A percentile compares a stretch with the other conserved stretches of the same genome.
phyloP scores from a whole-genome alignment of 305 asterid genomes.

The Fraxinus ornus region DNA sequence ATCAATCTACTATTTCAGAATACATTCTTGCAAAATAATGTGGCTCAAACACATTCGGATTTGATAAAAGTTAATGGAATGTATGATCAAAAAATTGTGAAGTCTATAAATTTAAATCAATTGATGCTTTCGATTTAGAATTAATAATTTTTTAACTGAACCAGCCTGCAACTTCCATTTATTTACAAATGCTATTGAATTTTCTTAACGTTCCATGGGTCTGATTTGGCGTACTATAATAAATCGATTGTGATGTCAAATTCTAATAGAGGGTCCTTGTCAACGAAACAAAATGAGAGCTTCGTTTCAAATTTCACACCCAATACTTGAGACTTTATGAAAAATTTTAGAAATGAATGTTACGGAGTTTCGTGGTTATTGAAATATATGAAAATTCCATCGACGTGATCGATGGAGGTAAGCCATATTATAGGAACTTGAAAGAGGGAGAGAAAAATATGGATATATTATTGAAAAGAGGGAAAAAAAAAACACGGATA shows the following conservation, averaged over 20 bases:
- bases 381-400: neutral
- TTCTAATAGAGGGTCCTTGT: neutral
- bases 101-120: no score
- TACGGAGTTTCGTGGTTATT: neutral
- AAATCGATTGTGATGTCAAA: neutral
- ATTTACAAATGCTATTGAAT: neutral
- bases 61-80: no score
- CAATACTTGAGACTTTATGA: neutral
- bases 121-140: neutral
- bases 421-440: neutral
- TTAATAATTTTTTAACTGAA: no score
- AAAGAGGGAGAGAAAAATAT: neutral
- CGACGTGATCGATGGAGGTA: neutral
- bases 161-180: neutral
- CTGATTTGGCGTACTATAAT: neutral
- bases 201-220: neutral
- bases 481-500: no score
- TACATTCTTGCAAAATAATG: no score
- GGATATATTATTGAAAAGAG: no score
- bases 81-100: no score
- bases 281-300: neutral
- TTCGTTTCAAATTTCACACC: neutral
- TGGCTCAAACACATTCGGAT: no score
- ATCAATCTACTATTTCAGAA: no score
- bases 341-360: neutral